Evolutionary conservation across 495 filamentous ascomycete genomes (phyloP).

Genomic region (Aspergillus taichungensis): DNA sequence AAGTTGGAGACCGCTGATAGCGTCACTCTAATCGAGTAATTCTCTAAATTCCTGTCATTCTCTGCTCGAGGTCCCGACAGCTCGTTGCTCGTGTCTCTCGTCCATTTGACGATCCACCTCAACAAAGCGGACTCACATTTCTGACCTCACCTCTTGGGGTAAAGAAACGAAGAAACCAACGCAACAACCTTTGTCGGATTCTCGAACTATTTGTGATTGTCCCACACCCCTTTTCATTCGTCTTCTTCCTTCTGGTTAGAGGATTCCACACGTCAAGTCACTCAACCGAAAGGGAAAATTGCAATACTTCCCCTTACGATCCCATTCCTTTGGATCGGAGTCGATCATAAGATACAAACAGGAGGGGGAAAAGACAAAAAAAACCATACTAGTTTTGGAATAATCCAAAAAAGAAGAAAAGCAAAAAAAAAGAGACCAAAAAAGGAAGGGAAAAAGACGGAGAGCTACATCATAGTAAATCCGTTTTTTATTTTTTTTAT

Average conservation of each 20-base stretch:
- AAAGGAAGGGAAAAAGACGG: constrained; percentile 2
- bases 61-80: constrained; percentile 28
- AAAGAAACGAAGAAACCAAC: neutral
- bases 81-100: constrained; percentile 7
- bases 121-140: neutral
- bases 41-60: constrained; percentile 31
- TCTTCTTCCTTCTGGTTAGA: too few species aligned
- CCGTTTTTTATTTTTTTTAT: too few species aligned
- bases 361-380: neutral
- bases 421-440: neutral
- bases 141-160: constrained; percentile 1
- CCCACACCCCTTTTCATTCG: too few species aligned
- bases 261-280: too few species aligned
- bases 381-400: neutral
- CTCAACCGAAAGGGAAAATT: too few species aligned
- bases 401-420: neutral
- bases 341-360: neutral
- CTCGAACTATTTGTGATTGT: too few species aligned
- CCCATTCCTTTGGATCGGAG: constrained; percentile 3
- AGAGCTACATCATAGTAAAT: constrained; percentile 1
- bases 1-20: constrained; percentile 1
- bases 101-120: constrained; percentile 1
- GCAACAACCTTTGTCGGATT: too few species aligned
- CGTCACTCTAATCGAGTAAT: constrained; percentile 21
- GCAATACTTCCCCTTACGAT: neutral